Base-by-base conservation (phyloP, 352 stramenopile genomes). In the Phytopythium vexans region DNA sequence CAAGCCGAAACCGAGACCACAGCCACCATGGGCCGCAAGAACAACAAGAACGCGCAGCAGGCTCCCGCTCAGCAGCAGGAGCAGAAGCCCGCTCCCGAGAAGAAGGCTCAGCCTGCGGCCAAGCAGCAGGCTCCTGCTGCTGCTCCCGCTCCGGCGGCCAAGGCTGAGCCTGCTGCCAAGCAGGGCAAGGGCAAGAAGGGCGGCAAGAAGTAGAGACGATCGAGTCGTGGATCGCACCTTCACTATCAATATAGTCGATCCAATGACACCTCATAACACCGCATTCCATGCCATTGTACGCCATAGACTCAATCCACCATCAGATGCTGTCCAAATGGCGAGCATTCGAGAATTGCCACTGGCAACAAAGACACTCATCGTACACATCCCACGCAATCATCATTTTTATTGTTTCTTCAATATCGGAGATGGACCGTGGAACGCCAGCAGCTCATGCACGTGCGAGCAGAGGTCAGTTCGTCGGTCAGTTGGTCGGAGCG, bases 51-150 rank as follows among this genome's bases (percentile, higher is more conserved):
- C 39, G 11, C 39, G 12, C n/a, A 43, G 5, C 12, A 43, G 39
- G 39, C 11, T 15, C 7, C 21, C 21, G 21, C 21, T 27, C 21
- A 27, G 21, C 21, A 27, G 21, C 21, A 9, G 39, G 12, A 43
- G 39, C 12, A 43, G 39, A 43, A 43, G 39, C 12, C 11, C 11
- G 39, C 21, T 14, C 37, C 37, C 8, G 39, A 43, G 7, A 11
- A 33, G 21, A 32, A 51, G 33, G 34, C 35, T 8, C 15, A 27
- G 47, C 47, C 32, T 14, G 16, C n/a, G 11, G 12, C 47, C 34
- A 35, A 89, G 89, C 76, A 71, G 75, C 35, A 65, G 91, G 43
- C 77, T 75, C 3, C 75, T 83, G 21, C 21, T 27, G 21, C 21
- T 2, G 21, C 21, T 27, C 21, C 21, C 2, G 21, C 21, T 27